A percentile compares a stretch with the other conserved stretches of the same genome.
These are phyloP conservation scores for Catharanthus roseus DNA, from an alignment of 257 asterid genomes.

Conservation along the genomic window DNA sequence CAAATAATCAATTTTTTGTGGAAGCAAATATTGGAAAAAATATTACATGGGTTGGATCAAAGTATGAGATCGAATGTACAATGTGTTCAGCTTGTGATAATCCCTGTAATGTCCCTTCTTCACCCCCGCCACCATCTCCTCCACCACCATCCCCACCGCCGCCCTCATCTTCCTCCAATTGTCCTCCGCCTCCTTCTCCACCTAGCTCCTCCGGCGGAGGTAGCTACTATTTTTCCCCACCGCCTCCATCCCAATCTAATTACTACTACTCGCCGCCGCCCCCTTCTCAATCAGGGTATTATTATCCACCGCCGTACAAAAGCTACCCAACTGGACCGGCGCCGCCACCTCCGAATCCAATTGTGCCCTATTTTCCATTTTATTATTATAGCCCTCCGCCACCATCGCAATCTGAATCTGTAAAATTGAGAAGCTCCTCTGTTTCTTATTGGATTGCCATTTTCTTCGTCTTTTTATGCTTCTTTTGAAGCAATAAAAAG, in stretches of 20 bases:
- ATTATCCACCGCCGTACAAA: constrained; percentile 41
- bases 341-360: constrained; percentile 93
- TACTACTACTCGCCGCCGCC: constrained; percentile 39
- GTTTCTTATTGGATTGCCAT: constrained; percentile 20
- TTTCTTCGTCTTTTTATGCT: constrained; percentile 12
- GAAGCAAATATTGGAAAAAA: constrained; percentile 3
- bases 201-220: constrained; percentile 29
- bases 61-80: constrained; percentile 79
- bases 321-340: constrained; percentile 47
- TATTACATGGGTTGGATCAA: constrained; percentile 69
- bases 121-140: constrained; percentile 59
- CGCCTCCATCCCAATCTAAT: constrained; percentile 40
- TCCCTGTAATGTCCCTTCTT: constrained; percentile 70
- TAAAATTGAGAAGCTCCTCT: constrained; percentile 11
- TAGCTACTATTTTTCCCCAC: constrained; percentile 45
- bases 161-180: constrained; percentile 32
- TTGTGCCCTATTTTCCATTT: constrained; percentile 80
- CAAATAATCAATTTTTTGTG: constrained; percentile 16
- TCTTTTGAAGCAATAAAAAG: constrained; percentile 10
- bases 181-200: constrained; percentile 80
- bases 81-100: constrained; percentile 95
- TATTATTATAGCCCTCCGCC: constrained; percentile 66
- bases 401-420: constrained; percentile 25
- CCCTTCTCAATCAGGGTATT: constrained; percentile 24
- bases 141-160: constrained; percentile 32